Base-by-base conservation (phyloP, 768 basidiomycete genomes). In the Leccinum longicurvipes region DNA sequence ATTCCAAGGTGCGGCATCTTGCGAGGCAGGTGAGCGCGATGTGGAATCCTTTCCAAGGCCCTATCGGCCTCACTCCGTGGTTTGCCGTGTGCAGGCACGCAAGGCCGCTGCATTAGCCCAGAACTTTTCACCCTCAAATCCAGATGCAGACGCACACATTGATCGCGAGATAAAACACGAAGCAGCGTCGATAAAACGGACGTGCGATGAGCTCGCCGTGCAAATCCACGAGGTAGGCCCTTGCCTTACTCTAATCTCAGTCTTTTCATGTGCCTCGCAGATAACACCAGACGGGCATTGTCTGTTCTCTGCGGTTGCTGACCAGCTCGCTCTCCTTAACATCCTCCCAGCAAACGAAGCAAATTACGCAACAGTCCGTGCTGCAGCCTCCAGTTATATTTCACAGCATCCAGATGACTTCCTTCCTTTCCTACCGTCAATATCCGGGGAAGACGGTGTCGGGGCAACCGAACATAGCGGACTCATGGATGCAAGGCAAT, bases 211-310 rank as follows among this genome's bases (percentile, higher is more conserved):
- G 46, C 73, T 87, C n/a, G 77, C 77, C 19, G 74, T 93, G 31
- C 78, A 83, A 55, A 76, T 90, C 39, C 73, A 84, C 58, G 83
- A 93, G 78, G 89, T 85, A 54, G 53, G 74, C 62, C 46, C 47
- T 36, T 47, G 46, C 47, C 36, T 49, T 45, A 29, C 8, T n/a
- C 27, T 50, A 8, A 7, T 47, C 32, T 42, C 51, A 11, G 17
- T n/a, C 2, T n/a, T n/a, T 36, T 17, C 34, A 34, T 39, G 31
- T 52, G 5, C n/a, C 6, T 15, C n/a, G 55, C 61, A 97, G 93
- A 87, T 98, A 63, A 85, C 86, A 56, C 93, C 96, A 17, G 96
- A 98, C 64, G 96, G 96, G 0, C 95, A 98, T 64, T 98, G 96
- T 74, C 84, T 98, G 28, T 99, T 89, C 75, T 89, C 93, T 47